phyloP scores from a whole-genome alignment of 495 filamentous ascomycete species.

The Diplogelasinospora grovesii region DNA sequence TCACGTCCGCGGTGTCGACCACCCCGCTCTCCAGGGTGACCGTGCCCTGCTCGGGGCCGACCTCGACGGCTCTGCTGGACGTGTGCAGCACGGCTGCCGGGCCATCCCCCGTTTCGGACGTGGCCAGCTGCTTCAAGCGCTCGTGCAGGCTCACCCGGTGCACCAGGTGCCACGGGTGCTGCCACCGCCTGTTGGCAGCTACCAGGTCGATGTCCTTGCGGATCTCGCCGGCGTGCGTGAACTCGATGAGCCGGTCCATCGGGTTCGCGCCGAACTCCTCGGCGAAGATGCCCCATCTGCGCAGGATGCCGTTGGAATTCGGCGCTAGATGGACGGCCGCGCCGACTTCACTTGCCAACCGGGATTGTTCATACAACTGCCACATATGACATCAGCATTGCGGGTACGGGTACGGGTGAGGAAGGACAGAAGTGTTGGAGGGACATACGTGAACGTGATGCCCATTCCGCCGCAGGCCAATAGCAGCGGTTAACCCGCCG shows the following conservation, averaged over 20 bases:
- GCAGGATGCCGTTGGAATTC: slow-evolving; percentile 47
- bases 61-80: slow-evolving; percentile 35
- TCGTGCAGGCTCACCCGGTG: slow-evolving; percentile 47
- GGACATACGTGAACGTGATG: slow-evolving; percentile 43
- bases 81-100: slow-evolving; percentile 36
- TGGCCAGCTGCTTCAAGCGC: slow-evolving; percentile 38
- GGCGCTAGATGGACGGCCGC: slow-evolving; percentile 50
- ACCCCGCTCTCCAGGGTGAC: slow-evolving; percentile 36
- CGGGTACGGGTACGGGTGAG: background rate
- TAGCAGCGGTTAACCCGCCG: slow-evolving; percentile 47
- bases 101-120: slow-evolving; percentile 28
- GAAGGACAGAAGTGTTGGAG: background rate
- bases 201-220: slow-evolving; percentile 26
- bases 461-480: slow-evolving; percentile 47
- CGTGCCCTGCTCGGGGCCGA: slow-evolving; percentile 37
- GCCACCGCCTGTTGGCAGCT: slow-evolving; percentile 36
- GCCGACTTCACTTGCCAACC: slow-evolving; percentile 46
- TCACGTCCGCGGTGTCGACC: slow-evolving; percentile 26
- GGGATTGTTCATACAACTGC: slow-evolving; percentile 50
- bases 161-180: slow-evolving; percentile 46
- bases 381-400: slow-evolving; percentile 4
- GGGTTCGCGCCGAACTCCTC: slow-evolving; percentile 26
- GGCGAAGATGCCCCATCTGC: slow-evolving; percentile 33
- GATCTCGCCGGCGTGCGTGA: slow-evolving; percentile 21
- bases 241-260: slow-evolving; percentile 33